Evolutionary conservation across 306 rosid genomes (phyloP).

Genomic region (Abrus pulchellus): DNA sequence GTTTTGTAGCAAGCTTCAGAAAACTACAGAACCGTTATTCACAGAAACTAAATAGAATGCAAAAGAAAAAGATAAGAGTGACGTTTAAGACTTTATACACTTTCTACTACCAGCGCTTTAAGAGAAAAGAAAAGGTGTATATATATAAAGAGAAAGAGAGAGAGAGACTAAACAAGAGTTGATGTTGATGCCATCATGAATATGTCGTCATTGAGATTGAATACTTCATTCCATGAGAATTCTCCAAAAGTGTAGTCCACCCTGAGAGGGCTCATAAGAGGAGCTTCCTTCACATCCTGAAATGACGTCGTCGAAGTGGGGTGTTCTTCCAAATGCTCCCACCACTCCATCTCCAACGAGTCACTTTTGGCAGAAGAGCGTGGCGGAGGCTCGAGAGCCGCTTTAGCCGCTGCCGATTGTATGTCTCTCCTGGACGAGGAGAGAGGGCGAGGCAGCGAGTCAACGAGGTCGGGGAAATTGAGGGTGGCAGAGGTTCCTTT

Average conservation of each 20-base stretch:
- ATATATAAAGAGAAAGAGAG: no score
- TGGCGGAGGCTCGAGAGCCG: conserved; percentile 44
- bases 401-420: conserved; percentile 65
- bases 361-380: neutral
- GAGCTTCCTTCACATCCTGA: neutral
- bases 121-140: no score
- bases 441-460: conserved; percentile 56
- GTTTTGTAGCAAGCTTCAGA: no score
- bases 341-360: neutral
- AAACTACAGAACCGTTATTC: no score
- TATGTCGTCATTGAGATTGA: neutral
- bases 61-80: no score
- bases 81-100: no score
- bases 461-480: conserved; percentile 56
- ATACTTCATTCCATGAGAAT: neutral
- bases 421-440: conserved; percentile 58
- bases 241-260: neutral
- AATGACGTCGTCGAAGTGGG: neutral
- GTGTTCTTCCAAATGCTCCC: neutral
- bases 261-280: neutral
- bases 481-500: conserved; percentile 59
- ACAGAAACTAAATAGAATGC: no score
- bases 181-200: neutral
- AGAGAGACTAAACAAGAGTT: neutral
- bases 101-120: no score